Conservation (phyloP, 2,329 filamentous ascomycete genomes). For the Penicillium psychrosexuale region DNA sequence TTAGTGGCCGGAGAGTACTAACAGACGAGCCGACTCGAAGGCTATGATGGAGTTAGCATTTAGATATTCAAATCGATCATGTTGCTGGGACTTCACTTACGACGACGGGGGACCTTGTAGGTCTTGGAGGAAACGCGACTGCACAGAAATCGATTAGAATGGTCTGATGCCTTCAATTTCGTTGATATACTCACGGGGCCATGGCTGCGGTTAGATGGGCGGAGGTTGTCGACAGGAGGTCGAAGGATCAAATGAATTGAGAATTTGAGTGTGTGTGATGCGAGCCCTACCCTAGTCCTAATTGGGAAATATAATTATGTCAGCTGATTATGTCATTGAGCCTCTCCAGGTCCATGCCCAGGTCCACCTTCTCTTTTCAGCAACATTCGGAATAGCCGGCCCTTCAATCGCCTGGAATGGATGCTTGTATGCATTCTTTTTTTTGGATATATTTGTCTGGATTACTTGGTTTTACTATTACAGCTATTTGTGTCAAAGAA, state of each 20-base stretch:
- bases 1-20: constrained; percentile 94
- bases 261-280: constrained; percentile 7
- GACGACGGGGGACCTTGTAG: constrained; percentile 96
- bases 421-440: background rate
- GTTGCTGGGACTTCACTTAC: constrained; percentile 42
- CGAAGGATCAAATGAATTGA: constrained; percentile 25
- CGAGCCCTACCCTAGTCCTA: constrained; percentile 4
- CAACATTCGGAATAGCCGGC: background rate
- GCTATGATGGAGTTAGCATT: constrained; percentile 51
- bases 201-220: constrained; percentile 39
- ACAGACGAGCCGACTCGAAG: constrained; percentile 99
- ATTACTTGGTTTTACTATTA: background rate
- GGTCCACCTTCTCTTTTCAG: background rate
- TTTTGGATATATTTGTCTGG: background rate
- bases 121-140: constrained; percentile 92
- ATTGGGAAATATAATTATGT: background rate
- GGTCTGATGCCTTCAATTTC: constrained; percentile 35
- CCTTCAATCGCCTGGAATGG: background rate
- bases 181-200: constrained; percentile 42
- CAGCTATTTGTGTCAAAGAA: too few relatives aligned
- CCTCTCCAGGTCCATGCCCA: background rate
- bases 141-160: constrained; percentile 27
- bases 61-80: constrained; percentile 7
- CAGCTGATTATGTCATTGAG: background rate
- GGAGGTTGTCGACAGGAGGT: constrained; percentile 38